Conservation (phyloP, 805 yeast genomes). For the Wickerhamomyces tratensis region DNA sequence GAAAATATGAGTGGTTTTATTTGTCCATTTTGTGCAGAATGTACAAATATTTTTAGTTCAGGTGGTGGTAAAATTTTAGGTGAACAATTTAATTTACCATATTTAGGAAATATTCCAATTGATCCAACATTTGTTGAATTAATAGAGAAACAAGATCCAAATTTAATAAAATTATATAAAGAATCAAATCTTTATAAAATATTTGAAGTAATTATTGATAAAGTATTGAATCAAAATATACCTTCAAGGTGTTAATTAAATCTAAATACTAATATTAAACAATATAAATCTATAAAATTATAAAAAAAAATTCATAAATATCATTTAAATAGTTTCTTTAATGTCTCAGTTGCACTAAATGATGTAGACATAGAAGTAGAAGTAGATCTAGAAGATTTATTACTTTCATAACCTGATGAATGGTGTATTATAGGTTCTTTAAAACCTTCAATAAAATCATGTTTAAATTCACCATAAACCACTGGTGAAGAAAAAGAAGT, state of each 20-base stretch:
- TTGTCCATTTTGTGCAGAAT: conserved; percentile 89
- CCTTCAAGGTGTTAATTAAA: conserved; percentile 12
- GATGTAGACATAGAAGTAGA: background rate
- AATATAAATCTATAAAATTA: too few species aligned
- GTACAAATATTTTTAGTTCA: conserved; percentile 83
- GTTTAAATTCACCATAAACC: background rate
- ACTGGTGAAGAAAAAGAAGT: background rate
- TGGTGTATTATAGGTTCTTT: too few species aligned
- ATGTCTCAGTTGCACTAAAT: background rate
- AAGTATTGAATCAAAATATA: conserved; percentile 20
- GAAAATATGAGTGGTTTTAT: conserved; percentile 97
- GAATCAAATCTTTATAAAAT: conserved; percentile 23
- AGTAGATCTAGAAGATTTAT: background rate
- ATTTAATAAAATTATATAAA: conserved; percentile 27
- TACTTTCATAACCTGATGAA: background rate
- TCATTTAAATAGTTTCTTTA: conserved; percentile 1
- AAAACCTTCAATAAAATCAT: background rate
- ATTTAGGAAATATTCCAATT: conserved; percentile 83
- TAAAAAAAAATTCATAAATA: background rate
- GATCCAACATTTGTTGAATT: conserved; percentile 86
- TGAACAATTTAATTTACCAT: conserved; percentile 48
- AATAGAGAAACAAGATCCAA: conserved; percentile 49
- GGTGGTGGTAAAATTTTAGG: conserved; percentile 86
- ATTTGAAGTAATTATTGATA: conserved; percentile 36
- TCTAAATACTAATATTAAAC: too few species aligned